phyloP scores from a whole-genome alignment of 257 asterid species.

The Cordia subcordata region DNA sequence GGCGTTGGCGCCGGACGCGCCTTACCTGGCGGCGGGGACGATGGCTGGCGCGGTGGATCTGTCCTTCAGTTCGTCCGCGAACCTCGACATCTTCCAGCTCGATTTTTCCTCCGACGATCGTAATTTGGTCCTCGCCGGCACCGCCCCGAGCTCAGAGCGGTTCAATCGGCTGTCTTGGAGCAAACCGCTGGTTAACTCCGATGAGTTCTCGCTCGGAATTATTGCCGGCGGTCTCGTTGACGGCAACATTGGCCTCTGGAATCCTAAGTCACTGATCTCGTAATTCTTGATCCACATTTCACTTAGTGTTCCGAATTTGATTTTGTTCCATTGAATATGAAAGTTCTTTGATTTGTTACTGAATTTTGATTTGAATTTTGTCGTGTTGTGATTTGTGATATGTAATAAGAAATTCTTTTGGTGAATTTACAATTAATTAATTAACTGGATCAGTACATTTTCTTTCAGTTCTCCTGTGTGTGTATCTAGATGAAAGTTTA shows the following conservation, averaged over 20 bases:
- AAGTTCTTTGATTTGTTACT: neutral
- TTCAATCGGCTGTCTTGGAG: constrained; percentile 72
- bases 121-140: constrained; percentile 47
- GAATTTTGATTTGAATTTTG: neutral
- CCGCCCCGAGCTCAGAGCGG: constrained; percentile 62
- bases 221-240: constrained; percentile 86
- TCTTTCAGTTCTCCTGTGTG: too few species aligned
- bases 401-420: neutral
- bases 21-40: constrained; percentile 79
- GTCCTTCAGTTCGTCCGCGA: constrained; percentile 78
- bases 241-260: constrained; percentile 77
- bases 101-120: constrained; percentile 70
- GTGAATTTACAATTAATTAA: neutral
- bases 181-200: constrained; percentile 41
- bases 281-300: constrained; percentile 11
- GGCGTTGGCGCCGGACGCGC: constrained; percentile 67
- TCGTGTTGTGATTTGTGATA: neutral
- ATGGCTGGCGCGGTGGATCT: constrained; percentile 94
- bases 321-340: neutral
- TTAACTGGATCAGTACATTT: neutral
- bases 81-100: constrained; percentile 71
- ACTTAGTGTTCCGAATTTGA: neutral
- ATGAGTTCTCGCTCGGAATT: constrained; percentile 57
- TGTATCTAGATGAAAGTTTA: too few species aligned
- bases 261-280: constrained; percentile 69